Percentiles rank a stretch among this genome's conserved stretches.
Conservation (phyloP, 2,329 filamentous ascomycete species). For the Dothideomycetes sp. region DNA sequence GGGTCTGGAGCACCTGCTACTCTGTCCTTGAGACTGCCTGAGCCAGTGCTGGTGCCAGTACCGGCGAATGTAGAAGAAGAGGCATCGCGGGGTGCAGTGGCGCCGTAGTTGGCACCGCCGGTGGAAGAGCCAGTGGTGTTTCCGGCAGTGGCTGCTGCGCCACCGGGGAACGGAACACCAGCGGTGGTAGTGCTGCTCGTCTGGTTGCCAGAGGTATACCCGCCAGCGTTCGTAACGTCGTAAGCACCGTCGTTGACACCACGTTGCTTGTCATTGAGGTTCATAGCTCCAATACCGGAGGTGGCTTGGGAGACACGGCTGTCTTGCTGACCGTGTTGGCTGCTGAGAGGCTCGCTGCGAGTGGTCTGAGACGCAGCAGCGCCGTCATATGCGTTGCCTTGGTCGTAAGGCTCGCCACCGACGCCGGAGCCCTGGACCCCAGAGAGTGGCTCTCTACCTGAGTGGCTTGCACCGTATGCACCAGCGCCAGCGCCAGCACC, state of each 20-base stretch:
- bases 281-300: not conserved
- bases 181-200: too few species aligned
- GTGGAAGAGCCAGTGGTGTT: not conserved
- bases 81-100: not conserved
- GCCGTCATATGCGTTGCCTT: conserved; percentile 1
- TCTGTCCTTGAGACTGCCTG: not conserved
- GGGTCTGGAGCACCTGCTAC: not conserved
- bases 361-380: not conserved
- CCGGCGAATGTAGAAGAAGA: not conserved
- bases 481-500: not conserved
- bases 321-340: not conserved
- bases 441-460: conserved; percentile 7
- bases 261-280: not conserved
- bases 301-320: not conserved
- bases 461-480: conserved; percentile 1
- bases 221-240: not conserved
- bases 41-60: not conserved
- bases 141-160: conserved; percentile 4
- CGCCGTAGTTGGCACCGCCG: not conserved
- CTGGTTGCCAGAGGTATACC: too few species aligned
- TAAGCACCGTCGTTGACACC: not conserved
- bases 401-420: conserved; percentile 5
- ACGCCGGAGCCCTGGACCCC: conserved; percentile 2
- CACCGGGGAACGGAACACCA: too few species aligned
- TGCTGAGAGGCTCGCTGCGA: not conserved